Evolutionary conservation across 2,329 filamentous ascomycete species (phyloP).

Genomic region (Cercospora brassicicola): DNA sequence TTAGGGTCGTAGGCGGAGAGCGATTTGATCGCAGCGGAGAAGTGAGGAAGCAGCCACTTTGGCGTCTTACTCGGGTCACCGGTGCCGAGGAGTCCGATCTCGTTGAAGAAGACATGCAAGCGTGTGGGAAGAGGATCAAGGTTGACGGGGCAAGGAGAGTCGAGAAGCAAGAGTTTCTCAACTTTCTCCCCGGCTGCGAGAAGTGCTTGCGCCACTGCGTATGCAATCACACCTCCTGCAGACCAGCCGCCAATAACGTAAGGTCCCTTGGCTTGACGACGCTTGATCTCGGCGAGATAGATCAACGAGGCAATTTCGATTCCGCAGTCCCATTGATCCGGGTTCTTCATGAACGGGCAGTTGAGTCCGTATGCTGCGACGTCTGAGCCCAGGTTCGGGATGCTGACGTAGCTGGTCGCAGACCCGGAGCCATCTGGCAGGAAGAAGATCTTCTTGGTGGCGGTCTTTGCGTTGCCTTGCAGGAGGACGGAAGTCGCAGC

Average conservation of each 20-base stretch:
- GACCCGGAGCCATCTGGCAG: slow-evolving; percentile 57
- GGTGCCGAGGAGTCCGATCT: slow-evolving; percentile 69
- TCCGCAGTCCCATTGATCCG: slow-evolving; percentile 64
- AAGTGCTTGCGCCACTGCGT: slow-evolving; percentile 53
- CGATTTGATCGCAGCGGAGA: slow-evolving; percentile 66
- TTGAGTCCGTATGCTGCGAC: slow-evolving; percentile 59
- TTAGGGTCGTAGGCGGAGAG: slow-evolving; percentile 68
- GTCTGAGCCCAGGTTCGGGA: slow-evolving; percentile 55
- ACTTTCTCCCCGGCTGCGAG: slow-evolving; percentile 52
- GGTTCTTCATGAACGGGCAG: slow-evolving; percentile 70
- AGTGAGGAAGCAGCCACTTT: slow-evolving; percentile 73
- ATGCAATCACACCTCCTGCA: slow-evolving; percentile 57
- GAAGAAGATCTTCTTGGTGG: slow-evolving; percentile 57
- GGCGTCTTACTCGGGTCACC: slow-evolving; percentile 61
- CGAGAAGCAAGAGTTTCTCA: slow-evolving; percentile 54
- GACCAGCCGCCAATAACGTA: slow-evolving; percentile 59
- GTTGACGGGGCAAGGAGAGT: slow-evolving; percentile 55
- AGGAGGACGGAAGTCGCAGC: slow-evolving; percentile 58
- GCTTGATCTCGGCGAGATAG: slow-evolving; percentile 69
- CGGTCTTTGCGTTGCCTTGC: slow-evolving; percentile 58
- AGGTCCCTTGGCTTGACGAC: slow-evolving; percentile 65
- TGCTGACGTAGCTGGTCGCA: slow-evolving; percentile 67
- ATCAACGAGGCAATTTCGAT: slow-evolving; percentile 65
- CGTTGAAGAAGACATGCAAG: slow-evolving; percentile 71
- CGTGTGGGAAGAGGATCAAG: slow-evolving; percentile 53